A percentile compares a stretch with the other conserved stretches of the same genome.
Evolutionary conservation across 2,329 filamentous ascomycete species (phyloP).

Genomic region (Neurospora crassa): DNA sequence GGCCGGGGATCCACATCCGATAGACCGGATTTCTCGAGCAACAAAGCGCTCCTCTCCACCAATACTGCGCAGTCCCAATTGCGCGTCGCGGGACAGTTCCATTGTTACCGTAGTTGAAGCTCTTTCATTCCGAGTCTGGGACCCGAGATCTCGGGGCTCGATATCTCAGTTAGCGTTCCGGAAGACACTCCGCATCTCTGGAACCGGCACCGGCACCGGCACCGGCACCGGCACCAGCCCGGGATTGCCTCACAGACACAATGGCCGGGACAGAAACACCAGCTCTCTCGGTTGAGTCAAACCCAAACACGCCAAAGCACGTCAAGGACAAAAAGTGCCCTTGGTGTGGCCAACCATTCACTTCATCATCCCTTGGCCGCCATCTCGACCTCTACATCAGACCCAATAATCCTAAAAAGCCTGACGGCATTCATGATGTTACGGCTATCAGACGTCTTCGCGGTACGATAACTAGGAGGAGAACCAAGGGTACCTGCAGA

Average conservation of each 20-base stretch:
- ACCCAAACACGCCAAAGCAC: constrained; percentile 32
- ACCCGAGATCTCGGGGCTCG: background rate
- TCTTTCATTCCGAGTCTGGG: background rate
- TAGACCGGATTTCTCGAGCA: background rate
- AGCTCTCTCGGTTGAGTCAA: constrained; percentile 28
- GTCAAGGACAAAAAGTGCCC: constrained; percentile 81
- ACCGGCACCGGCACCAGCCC: background rate
- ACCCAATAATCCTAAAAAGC: constrained; percentile 78
- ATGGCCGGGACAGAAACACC: constrained; percentile 20
- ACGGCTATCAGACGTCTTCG: constrained; percentile 79
- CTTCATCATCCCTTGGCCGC: constrained; percentile 83
- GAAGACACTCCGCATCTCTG: background rate
- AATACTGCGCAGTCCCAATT: background rate
- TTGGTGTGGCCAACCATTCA: constrained; percentile 84
- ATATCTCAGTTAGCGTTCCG: background rate
- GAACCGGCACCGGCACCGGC: background rate
- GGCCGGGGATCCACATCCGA: background rate
- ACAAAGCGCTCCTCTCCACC: background rate
- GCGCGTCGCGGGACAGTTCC: background rate
- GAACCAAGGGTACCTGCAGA: constrained; percentile 57
- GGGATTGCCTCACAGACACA: constrained; percentile 3
- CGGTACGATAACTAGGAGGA: constrained; percentile 76
- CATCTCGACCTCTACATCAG: constrained; percentile 93
- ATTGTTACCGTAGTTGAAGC: background rate
- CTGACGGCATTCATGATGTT: constrained; percentile 83